A percentile compares a stretch with the other conserved stretches of the same genome.
Evolutionary conservation across 441 rosid genomes (phyloP).

Genomic region (Populus hybrid): DNA sequence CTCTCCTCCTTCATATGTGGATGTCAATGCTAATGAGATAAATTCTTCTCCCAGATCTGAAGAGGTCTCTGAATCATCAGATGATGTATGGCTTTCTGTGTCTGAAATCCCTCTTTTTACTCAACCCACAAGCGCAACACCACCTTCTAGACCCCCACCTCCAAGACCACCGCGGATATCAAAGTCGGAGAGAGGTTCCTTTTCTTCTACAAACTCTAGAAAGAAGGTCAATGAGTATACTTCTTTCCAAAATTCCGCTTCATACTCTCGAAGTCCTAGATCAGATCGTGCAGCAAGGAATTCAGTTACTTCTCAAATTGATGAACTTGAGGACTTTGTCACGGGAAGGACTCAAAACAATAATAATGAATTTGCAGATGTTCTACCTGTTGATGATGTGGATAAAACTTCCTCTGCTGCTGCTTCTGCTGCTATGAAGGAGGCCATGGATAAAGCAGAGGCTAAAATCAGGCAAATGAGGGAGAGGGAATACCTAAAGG

Average conservation of each 20-base stretch:
- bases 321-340: slow-evolving; percentile 66
- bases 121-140: too few relatives aligned
- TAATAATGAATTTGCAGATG: slow-evolving; percentile 43
- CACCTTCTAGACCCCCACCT: too few relatives aligned
- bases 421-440: slow-evolving; percentile 90
- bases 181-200: slow-evolving; percentile 35
- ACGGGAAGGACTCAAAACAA: slow-evolving; percentile 42
- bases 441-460: slow-evolving; percentile 95
- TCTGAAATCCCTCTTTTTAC: slow-evolving; percentile 75
- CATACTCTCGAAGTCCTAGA: slow-evolving; percentile 38
- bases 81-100: slow-evolving; percentile 86
- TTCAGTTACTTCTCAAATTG: slow-evolving; percentile 49
- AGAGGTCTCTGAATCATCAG: slow-evolving; percentile 47
- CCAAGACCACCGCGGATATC: slow-evolving; percentile 50
- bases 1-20: slow-evolving; percentile 40
- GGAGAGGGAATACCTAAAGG: slow-evolving; percentile 66
- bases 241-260: slow-evolving; percentile 41
- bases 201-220: slow-evolving; percentile 36
- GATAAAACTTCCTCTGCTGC: slow-evolving; percentile 55
- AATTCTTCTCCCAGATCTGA: slow-evolving; percentile 46
- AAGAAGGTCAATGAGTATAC: slow-evolving; percentile 50
- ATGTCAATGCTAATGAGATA: slow-evolving; percentile 34
- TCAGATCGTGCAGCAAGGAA: slow-evolving; percentile 37
- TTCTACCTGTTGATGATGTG: slow-evolving; percentile 46
- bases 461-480: slow-evolving; percentile 85